Evolutionary conservation across 192 early-diverging fungal genomes (phyloP).

Genomic region (Mortierella alpina): DNA sequence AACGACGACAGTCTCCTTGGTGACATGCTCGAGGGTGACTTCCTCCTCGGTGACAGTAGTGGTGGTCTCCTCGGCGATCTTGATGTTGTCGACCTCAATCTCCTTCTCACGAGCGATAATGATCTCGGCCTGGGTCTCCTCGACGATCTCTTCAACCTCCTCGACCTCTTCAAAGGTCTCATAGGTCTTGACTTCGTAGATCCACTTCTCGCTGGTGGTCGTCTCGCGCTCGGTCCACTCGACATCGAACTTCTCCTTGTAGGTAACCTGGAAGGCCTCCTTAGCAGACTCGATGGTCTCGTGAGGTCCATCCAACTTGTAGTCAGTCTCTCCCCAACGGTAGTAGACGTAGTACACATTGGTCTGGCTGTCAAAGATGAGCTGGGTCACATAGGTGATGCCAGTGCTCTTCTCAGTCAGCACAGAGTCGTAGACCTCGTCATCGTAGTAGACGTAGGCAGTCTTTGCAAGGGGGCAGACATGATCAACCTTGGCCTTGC

Average conservation of each 20-base stretch:
- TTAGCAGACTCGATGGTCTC: constrained; percentile 7
- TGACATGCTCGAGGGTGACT: background rate
- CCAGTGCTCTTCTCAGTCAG: constrained; percentile 4
- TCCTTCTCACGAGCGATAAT: background rate
- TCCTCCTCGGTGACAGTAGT: background rate
- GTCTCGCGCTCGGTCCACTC: constrained; percentile 11
- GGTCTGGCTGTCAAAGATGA: constrained; percentile 2
- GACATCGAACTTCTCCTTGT: constrained; percentile 4
- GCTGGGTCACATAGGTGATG: constrained; percentile 8
- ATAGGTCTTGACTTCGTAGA: constrained; percentile 28
- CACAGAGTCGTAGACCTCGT: background rate
- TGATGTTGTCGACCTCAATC: background rate
- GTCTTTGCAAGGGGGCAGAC: constrained; percentile 21
- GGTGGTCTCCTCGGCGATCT: background rate
- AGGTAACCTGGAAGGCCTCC: constrained; percentile 11
- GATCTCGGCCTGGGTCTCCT: background rate
- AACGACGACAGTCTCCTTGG: background rate
- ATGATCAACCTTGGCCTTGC: constrained; percentile 33
- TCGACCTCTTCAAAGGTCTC: constrained; percentile 6
- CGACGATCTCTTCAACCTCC: constrained; percentile 13
- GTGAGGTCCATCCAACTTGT: constrained; percentile 16
- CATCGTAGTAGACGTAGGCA: constrained; percentile 18
- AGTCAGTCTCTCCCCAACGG: constrained; percentile 15
- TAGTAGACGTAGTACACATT: constrained; percentile 13
- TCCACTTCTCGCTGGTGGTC: constrained; percentile 2